Evolutionary conservation across 176 grass and related monocot genomes (phyloP), one percentile per base, ranked within the genome.

Genomic region (Poa pratensis): DNA sequence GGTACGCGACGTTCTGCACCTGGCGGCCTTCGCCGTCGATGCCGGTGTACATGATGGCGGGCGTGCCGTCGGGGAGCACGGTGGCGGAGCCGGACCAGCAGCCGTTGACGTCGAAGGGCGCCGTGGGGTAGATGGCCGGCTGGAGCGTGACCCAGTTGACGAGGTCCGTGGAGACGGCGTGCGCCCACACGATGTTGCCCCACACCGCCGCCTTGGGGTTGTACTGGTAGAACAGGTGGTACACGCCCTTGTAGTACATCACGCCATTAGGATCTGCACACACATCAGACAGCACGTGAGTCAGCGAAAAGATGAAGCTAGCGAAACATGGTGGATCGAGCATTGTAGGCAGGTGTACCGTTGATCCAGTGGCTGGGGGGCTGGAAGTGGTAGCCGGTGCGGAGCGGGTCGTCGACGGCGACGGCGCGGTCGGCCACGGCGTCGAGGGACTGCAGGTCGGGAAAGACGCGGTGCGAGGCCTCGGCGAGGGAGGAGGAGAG

Each of bases 221-320:
- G 87, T 94, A 94, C 74, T 90, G 92, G 39, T 94, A 94, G 77
- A 94, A 94, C 4, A 94, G 84, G 26, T 94, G 92, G 81, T 94
- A 91, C 62, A 91, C 71, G 52, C 90, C 93, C 16, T 92, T 95
- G 74, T 84, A 92, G 53, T 84, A 79, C 84, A 95, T 75, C 16
- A 90, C 82, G 86, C 45, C 94, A 90, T 96, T 90, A 43, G 88
- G 78, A 82, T 86, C 83, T 90, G 71, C 4, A 51, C 49, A 57
- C 18, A 19, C 60, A 76, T 2, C 24, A 77, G 7, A 32, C 48
- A 20, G 1, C 26, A 65, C 42, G 24, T 6, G 19, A 11, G 46
- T 30, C 43, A 42, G 6, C 2, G n/a, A 34, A 26, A 78, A 78
- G 6, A 60, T 27, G 12, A 77, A 22, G 11, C 5, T 23, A 70